Percentiles rank a stretch among this genome's conserved stretches.
phyloP scores from a whole-genome alignment of 768 basidiomycete species.

The Vararia minispora region DNA sequence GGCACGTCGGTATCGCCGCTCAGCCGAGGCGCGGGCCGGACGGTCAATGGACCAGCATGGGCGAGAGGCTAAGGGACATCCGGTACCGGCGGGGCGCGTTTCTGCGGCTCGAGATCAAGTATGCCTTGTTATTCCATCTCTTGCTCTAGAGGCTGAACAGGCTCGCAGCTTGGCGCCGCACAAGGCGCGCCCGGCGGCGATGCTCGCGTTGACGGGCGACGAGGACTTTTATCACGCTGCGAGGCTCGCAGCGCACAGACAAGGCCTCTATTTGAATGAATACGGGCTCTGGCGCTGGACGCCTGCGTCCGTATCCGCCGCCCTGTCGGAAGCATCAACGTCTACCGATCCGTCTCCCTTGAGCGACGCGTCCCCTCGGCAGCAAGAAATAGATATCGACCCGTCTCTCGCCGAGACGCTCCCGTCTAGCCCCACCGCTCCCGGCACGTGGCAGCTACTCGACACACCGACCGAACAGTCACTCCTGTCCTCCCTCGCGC shows the following conservation, averaged over 20 bases:
- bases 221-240: slow-evolving; percentile 32
- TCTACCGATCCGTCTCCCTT: too few species aligned
- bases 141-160: not conserved
- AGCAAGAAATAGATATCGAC: slow-evolving; percentile 3
- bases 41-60: slow-evolving; percentile 20
- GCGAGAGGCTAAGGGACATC: slow-evolving; percentile 18
- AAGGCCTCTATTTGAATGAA: slow-evolving; percentile 44
- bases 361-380: too few species aligned
- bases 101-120: slow-evolving; percentile 18
- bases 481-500: slow-evolving; percentile 10
- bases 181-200: slow-evolving; percentile 39
- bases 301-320: not conserved
- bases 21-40: slow-evolving; percentile 26
- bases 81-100: slow-evolving; percentile 15
- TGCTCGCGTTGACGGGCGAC: slow-evolving; percentile 49
- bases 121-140: not conserved
- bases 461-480: slow-evolving; percentile 10
- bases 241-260: slow-evolving; percentile 28
- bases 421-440: too few species aligned
- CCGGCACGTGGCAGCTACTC: slow-evolving; percentile 11
- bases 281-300: slow-evolving; percentile 57
- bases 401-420: not conserved
- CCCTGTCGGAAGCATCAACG: not conserved
- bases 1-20: slow-evolving; percentile 44
- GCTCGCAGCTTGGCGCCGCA: slow-evolving; percentile 30